Conservation (phyloP, 345 rosid genomes). For the Arabis alpina region DNA sequence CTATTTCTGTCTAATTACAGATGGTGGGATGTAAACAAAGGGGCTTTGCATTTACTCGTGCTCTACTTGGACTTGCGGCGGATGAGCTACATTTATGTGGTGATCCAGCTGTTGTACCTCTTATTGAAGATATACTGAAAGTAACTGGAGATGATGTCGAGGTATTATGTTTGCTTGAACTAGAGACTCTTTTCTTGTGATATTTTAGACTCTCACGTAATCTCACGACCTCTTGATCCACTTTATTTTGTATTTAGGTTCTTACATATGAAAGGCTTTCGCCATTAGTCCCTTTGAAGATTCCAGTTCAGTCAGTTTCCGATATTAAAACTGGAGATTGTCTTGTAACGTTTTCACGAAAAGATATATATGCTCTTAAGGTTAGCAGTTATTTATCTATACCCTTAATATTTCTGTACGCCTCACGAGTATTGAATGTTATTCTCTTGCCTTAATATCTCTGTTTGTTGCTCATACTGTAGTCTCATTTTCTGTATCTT, state of each 20-base stretch:
- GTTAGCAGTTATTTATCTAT: conserved; percentile 47
- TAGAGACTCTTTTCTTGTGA: background rate
- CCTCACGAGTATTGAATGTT: conserved; percentile 22
- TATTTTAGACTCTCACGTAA: background rate
- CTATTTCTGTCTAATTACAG: conserved; percentile 39
- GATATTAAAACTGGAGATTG: conserved; percentile 79
- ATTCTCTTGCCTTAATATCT: background rate
- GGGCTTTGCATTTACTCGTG: conserved; percentile 93
- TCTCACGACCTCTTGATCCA: conserved; percentile 1
- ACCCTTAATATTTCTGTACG: background rate
- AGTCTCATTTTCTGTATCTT: conserved; percentile 4
- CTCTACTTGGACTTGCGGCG: conserved; percentile 82
- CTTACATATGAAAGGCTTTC: conserved; percentile 77
- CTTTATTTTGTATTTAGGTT: conserved; percentile 51
- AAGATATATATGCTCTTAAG: conserved; percentile 66
- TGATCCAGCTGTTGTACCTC: conserved; percentile 85
- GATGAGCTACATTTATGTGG: conserved; percentile 96
- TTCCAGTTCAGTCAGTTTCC: conserved; percentile 65
- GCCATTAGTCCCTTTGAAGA: conserved; percentile 70
- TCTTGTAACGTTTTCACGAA: conserved; percentile 86
- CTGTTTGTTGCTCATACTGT: conserved; percentile 2
- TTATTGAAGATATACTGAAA: conserved; percentile 74
- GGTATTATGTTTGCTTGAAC: conserved; percentile 49
- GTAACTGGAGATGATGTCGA: conserved; percentile 77
- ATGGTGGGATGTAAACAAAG: conserved; percentile 85